Conservation (phyloP, 2,329 filamentous ascomycete species). For the Hypoxylon sp. region DNA sequence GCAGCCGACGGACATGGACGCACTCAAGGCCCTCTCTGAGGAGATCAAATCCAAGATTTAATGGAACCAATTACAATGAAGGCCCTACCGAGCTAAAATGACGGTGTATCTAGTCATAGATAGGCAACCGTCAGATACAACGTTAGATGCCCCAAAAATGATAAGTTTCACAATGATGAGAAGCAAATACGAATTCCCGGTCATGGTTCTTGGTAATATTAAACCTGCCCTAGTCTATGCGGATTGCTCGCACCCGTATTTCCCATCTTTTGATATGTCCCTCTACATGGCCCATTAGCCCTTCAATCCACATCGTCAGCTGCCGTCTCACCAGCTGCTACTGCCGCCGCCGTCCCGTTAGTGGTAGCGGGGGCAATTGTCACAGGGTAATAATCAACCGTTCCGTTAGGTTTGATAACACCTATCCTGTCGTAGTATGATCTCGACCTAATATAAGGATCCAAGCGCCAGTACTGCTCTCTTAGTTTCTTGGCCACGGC, state of each 20-base stretch:
- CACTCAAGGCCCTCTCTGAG: slow-evolving; percentile 82
- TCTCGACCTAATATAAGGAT: slow-evolving; percentile 87
- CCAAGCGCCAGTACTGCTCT: slow-evolving; percentile 88
- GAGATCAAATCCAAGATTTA: slow-evolving; percentile 93
- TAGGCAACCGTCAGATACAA: slow-evolving; percentile 2
- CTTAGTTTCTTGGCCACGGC: slow-evolving; percentile 74
- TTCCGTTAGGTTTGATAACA: slow-evolving; percentile 76
- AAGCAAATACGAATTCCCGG: slow-evolving; percentile 4
- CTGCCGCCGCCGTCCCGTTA: slow-evolving; percentile 44
- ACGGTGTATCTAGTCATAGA: neutral
- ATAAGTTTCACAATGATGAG: slow-evolving; percentile 10
- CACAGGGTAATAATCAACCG: slow-evolving; percentile 77
- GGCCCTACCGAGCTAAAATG: neutral
- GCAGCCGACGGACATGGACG: slow-evolving; percentile 82
- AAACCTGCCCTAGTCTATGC: slow-evolving; percentile 34
- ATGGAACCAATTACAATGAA: slow-evolving; percentile 27
- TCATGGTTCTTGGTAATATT: slow-evolving; percentile 27
- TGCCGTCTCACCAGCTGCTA: slow-evolving; percentile 55
- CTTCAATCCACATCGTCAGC: slow-evolving; percentile 63
- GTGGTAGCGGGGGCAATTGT: slow-evolving; percentile 39
- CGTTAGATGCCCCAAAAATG: neutral
- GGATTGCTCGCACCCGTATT: slow-evolving; percentile 14
- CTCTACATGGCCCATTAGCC: slow-evolving; percentile 3
- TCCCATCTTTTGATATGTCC: slow-evolving; percentile 10
- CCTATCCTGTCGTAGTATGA: slow-evolving; percentile 89